Base-by-base conservation (phyloP, 371 early-diverging fungal genomes). In the Phascolomyces articulosus region DNA sequence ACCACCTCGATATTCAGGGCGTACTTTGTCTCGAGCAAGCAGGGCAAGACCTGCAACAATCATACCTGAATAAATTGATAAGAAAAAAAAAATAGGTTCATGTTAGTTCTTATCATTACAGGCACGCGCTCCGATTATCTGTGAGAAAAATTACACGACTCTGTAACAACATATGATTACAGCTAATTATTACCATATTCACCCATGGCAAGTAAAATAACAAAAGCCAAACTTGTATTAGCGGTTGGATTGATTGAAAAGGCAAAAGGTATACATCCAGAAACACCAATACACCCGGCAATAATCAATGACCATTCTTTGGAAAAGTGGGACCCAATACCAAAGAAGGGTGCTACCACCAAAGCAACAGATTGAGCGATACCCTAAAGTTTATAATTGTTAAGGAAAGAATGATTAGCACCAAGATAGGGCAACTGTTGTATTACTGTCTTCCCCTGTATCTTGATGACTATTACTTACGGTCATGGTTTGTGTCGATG, bases 311-410 rank as follows among this genome's bases (percentile, higher is more conserved):
- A 69, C 6, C 82, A 71, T 0, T 85, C 76, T 61, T 82, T 84
- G 26, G 75, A 69, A 4, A 87, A 23, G 26, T 87, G 85, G 8
- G 74, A 64, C 3, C 80, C 78, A 3, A 71, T 64, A 2, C 87
- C 88, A 69, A 84, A 92, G 24, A 91, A 58, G 7, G 90, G 90
- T 0, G 93, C 91, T 8, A 87, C 82, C 3, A 86, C 74, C 9
- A 95, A 74, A 3, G 92, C 90, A 20, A 87, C 75, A 2, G 88
- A 80, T 72, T 94, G 92, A 4, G 87, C 87, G 40, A 90, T 78
- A 11, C 93, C 34, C 11, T 9, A 34, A 34, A 34, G 11, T 9
- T 6, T 34, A 34, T 9, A 34, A 34, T 34, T 34, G 11, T 34
- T 34, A 9, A 34, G n/a, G n/a, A n/a, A n/a, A n/a, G n/a, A n/a